Evolutionary conservation across 2,329 filamentous ascomycete genomes (phyloP).

Genomic region (Stachybotrys echinatus): DNA sequence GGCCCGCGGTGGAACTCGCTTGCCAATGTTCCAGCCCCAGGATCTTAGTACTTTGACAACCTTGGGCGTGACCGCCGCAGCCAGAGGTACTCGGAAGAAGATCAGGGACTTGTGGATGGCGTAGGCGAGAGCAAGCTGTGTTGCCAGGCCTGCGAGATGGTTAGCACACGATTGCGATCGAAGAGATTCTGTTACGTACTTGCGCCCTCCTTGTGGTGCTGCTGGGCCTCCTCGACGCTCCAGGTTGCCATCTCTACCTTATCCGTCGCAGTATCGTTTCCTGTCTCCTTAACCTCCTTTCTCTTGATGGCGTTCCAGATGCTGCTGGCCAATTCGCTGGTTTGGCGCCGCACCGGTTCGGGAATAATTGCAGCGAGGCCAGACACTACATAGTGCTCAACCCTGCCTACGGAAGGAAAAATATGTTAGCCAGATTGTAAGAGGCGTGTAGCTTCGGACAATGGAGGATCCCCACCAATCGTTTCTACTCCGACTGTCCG

Average conservation of each 20-base stretch:
- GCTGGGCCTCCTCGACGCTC: constrained; percentile 60
- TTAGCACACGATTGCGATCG: constrained; percentile 4
- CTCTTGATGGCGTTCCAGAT: constrained; percentile 43
- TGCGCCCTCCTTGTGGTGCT: constrained; percentile 58
- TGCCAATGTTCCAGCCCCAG: constrained; percentile 96
- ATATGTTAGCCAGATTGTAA: constrained; percentile 9
- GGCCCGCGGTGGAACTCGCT: constrained; percentile 36
- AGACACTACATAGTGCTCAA: constrained; percentile 64
- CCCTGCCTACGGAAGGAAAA: constrained; percentile 34
- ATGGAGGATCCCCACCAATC: constrained; percentile 56
- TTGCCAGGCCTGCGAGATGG: constrained; percentile 51
- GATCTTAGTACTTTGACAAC: constrained; percentile 82
- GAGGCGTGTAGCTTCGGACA: constrained; percentile 1
- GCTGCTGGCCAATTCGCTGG: constrained; percentile 43
- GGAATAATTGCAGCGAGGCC: constrained; percentile 55
- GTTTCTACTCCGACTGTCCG: constrained; percentile 75
- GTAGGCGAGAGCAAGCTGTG: constrained; percentile 88
- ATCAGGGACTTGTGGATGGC: constrained; percentile 98
- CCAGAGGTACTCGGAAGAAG: constrained; percentile 88
- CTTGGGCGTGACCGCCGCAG: constrained; percentile 85
- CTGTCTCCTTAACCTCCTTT: constrained; percentile 35
- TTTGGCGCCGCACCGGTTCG: constrained; percentile 36
- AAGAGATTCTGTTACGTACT: constrained; percentile 55
- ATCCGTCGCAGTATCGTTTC: constrained; percentile 37
- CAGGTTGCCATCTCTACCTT: constrained; percentile 47